Base-by-base conservation (phyloP, 2,329 filamentous ascomycete genomes). In the Cladosporium sp. region DNA sequence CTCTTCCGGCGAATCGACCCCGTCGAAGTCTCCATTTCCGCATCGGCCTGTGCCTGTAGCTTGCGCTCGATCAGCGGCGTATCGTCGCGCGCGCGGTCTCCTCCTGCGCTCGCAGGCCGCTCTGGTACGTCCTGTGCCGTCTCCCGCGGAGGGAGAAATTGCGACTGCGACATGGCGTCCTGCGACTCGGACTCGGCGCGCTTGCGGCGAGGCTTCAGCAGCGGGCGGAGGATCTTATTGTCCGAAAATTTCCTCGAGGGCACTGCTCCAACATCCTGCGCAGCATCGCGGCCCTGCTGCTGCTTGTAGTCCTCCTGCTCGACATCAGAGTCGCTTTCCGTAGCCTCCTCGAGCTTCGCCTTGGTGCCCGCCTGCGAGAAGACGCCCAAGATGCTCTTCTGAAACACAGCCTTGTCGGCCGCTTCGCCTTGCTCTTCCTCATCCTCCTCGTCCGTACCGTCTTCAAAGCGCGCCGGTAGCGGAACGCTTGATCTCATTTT, bases 321-420 rank as follows among this genome's bases (percentile, higher is more conserved):
- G 11, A 61, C 58, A n/a, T 63, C 61, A 14, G 56, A 53, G n/a
- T 63, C 60, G 50, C 71, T 78, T 44, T 88, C 86, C 58, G 90
- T 90, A 61, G 92, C 89, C 61, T 88, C 93, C 38, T 73, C 90
- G 59, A 86, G 86, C 64, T 90, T 86, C 68, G 93, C 92, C 35
- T 87, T 82, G 54, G 87, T 85, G 87, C 84, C 83, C 31, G 89
- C 91, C 6, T 90, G 89, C 35, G 89, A 88, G 60, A 97, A 91
- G 72, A 97, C 82, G 50, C 89, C 90, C 68, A 96, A 95, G 52
- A 97, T 85, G 59, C 89, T 95, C 75, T 95, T 91, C 70, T 95
- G 93, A 84, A 95, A 89, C 64, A 90, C 89, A 44, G 74, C 66
- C 41, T 74, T 71, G 49, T 71, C 69, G 52, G 58, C 62, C 60